phyloP scores from a whole-genome alignment of 371 early-diverging fungal genomes.

The Mucor racemosus region DNA sequence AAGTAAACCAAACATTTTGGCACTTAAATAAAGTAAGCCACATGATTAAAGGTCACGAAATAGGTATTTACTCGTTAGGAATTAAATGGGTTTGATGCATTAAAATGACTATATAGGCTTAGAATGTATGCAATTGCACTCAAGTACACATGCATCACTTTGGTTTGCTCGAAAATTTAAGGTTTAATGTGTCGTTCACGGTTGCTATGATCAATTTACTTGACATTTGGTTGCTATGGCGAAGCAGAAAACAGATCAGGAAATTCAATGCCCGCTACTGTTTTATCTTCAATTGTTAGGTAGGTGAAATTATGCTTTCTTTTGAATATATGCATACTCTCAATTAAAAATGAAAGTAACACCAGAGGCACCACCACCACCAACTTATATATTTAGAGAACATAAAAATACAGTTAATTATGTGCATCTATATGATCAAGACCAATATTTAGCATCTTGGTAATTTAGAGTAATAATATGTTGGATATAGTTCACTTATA shows the following conservation, averaged over 20 bases:
- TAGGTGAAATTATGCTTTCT: neutral
- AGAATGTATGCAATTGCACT: neutral
- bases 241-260: neutral
- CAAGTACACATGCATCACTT: neutral
- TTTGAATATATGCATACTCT: neutral
- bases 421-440: constrained; percentile 27
- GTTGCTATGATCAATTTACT: neutral
- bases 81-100: neutral
- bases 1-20: constrained; percentile 6
- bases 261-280: neutral
- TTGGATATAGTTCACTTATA: neutral
- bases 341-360: neutral
- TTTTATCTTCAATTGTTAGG: neutral
- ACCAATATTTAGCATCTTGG: constrained; percentile 42
- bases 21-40: constrained; percentile 7
- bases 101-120: neutral
- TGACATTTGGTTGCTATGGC: neutral
- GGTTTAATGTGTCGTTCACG: neutral
- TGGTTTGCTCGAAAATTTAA: neutral
- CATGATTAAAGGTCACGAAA: constrained; percentile 23
- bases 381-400: constrained; percentile 41
- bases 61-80: neutral
- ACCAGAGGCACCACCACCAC: constrained; percentile 29
- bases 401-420: constrained; percentile 39
- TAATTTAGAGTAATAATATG: constrained; percentile 9